Conservation (phyloP, 257 asterid genomes). For the Perilla frutescens region DNA sequence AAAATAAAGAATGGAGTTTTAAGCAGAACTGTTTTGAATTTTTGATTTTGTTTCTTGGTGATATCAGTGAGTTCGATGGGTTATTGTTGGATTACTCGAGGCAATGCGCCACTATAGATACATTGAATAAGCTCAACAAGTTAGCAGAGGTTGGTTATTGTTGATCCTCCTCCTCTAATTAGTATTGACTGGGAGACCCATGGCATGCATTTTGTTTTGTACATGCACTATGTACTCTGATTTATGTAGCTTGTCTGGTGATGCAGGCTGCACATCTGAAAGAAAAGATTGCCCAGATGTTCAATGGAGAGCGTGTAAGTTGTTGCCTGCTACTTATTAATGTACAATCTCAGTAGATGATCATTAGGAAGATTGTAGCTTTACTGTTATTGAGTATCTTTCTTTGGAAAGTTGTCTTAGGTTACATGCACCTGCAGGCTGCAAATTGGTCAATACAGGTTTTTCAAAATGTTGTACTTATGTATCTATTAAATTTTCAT, state of each 20-base stretch:
- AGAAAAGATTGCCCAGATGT: slow-evolving; percentile 84
- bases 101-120: slow-evolving; percentile 78
- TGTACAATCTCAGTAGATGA: slow-evolving; percentile 16
- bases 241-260: slow-evolving; percentile 35
- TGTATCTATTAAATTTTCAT: slow-evolving; percentile 15
- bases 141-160: slow-evolving; percentile 76
- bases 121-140: slow-evolving; percentile 65
- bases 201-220: slow-evolving; percentile 19
- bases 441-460: slow-evolving; percentile 14
- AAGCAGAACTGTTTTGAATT: slow-evolving; percentile 19
- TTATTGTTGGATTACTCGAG: slow-evolving; percentile 86
- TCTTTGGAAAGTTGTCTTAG: slow-evolving; percentile 11
- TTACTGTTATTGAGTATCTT: slow-evolving; percentile 10
- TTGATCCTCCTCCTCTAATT: not conserved
- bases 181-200: slow-evolving; percentile 9
- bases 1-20: slow-evolving; percentile 21
- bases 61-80: slow-evolving; percentile 78
- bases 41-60: slow-evolving; percentile 9
- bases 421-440: slow-evolving; percentile 25
- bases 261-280: slow-evolving; percentile 82
- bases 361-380: slow-evolving; percentile 19
- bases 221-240: slow-evolving; percentile 4
- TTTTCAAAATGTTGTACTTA: not conserved
- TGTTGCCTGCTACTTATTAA: slow-evolving; percentile 20
- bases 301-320: slow-evolving; percentile 91